These are phyloP conservation scores for Phoma sp. DNA, from an alignment of 2,329 filamentous ascomycete genomes.

Conservation along the genomic window DNA sequence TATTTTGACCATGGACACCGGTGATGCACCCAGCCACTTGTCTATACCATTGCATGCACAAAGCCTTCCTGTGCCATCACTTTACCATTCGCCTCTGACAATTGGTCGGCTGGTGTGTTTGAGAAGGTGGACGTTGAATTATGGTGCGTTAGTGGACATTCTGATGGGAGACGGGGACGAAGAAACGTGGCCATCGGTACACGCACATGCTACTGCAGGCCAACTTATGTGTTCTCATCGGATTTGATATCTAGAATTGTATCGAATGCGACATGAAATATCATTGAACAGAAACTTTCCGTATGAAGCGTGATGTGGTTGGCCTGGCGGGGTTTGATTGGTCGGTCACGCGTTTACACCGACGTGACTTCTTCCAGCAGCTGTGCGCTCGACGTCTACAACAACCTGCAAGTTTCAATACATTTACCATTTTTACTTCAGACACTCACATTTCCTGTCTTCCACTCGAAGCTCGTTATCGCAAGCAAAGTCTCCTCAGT, in stretches of 20 bases:
- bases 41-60: slow-evolving; percentile 42
- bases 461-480: background rate
- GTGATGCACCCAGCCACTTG: slow-evolving; percentile 38
- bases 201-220: slow-evolving; percentile 14
- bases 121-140: slow-evolving; percentile 21
- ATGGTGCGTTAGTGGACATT: slow-evolving; percentile 33
- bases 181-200: slow-evolving; percentile 22
- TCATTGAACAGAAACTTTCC: slow-evolving; percentile 3
- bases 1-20: slow-evolving; percentile 25
- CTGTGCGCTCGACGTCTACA: background rate
- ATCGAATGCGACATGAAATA: slow-evolving; percentile 30
- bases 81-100: slow-evolving; percentile 26
- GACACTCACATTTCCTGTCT: background rate
- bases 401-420: background rate
- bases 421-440: background rate
- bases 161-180: slow-evolving; percentile 5
- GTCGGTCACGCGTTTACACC: slow-evolving; percentile 27
- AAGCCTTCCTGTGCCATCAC: slow-evolving; percentile 19
- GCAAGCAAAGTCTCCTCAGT: background rate
- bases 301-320: slow-evolving; percentile 21
- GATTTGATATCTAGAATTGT: slow-evolving; percentile 30
- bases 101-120: slow-evolving; percentile 25
- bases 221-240: slow-evolving; percentile 36
- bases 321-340: slow-evolving; percentile 31
- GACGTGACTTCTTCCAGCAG: slow-evolving; percentile 24